Evolutionary conservation across 2,329 filamentous ascomycete genomes (phyloP), one percentile per base, ranked within the genome.

Genomic region (Cucurbitaria berberidis): DNA sequence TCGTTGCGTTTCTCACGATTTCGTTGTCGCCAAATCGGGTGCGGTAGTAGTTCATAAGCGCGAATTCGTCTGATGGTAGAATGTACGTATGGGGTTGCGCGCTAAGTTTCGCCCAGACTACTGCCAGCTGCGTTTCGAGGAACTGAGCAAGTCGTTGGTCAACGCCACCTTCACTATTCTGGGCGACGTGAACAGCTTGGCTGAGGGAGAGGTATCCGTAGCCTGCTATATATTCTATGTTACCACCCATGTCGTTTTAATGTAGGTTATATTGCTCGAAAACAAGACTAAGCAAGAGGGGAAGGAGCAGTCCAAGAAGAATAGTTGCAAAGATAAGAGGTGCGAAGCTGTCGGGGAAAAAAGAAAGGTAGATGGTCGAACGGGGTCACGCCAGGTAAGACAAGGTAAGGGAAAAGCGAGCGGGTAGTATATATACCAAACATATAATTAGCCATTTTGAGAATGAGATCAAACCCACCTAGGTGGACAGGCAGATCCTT

Each of bases 1-100:
- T 80, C 45, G 84, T 80, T 10, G 83, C 83, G 45, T 74, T 76
- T 62, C 80, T 79, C 19, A 82, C 79, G 43, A 83, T 67, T 22
- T 74, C 68, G 15, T 76, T 77, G 54, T 84, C 83, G 26, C 78
- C 73, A 68, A 89, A 91, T 9, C 88, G 84, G 57, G 83, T 76
- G 57, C 89, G 87, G 74, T 89, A 93, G 75, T 88, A 93, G 79
- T 95, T 96, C 84, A 96, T 92, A 55, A 96, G 82, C 48, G 89
- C 86, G 68, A 95, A 96, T 76, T 96, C 91, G 74, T 91, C 86
- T 57, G 83, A 80, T 29, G 80, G 86, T 79, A 96, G 86, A 59
- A 95, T 75, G 74, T 93, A 96, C n/a, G 80, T 79, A 45, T 83
- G 76, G 1, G 89, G 89, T 27, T 87, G 78, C 3, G 80, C 78